Evolutionary conservation across 306 rosid genomes (phyloP), one percentile per base, ranked within the genome.

Genomic region (Begonia peltatifolia): DNA sequence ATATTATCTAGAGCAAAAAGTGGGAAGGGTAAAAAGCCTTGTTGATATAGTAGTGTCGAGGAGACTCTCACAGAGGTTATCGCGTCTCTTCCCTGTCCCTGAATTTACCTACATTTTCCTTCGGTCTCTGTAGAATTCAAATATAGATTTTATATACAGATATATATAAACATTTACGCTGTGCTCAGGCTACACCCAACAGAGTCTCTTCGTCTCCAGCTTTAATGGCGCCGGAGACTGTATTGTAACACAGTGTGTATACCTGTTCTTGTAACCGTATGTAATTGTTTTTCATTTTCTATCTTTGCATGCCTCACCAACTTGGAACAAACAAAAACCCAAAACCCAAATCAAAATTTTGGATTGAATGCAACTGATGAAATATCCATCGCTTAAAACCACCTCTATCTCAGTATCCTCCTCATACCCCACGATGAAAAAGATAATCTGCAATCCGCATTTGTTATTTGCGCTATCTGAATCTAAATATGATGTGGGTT

Each of bases 251-350:
- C 22, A 17, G 57, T 23, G 64, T 71, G 63, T 61, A 52, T 30
- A 43, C 50, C 60, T 65, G 52, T 63, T 50, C 48, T 38, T 13
- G 70, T 64, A 59, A 71, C 59, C 76, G 75, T 65, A 65, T 71
- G 63, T 44, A 51, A 61, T 23, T 47, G 18, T 48, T 5, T 47
- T 47, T 9, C 1, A 1, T 47, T 68, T 68, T 71, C 57, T 71
- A 72, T 68, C 76, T 68, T 79, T 79, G 81, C 84, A 79, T 74
- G 84, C 74, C 67, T 79, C 69, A 74, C 74, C 84, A 63, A 71
- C 74, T 54, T 44, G 56, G 55, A 68, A 10, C 15, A 59, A 35
- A 57, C 9, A 54, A 67, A 67, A 42, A 61, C 55, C 64, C 54
- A 58, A 36, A 46, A 49, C 46, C 50, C 56, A 23, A 47, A 63